Conservation (phyloP, 2,329 filamentous ascomycete genomes). For the Alternaria triticina region DNA sequence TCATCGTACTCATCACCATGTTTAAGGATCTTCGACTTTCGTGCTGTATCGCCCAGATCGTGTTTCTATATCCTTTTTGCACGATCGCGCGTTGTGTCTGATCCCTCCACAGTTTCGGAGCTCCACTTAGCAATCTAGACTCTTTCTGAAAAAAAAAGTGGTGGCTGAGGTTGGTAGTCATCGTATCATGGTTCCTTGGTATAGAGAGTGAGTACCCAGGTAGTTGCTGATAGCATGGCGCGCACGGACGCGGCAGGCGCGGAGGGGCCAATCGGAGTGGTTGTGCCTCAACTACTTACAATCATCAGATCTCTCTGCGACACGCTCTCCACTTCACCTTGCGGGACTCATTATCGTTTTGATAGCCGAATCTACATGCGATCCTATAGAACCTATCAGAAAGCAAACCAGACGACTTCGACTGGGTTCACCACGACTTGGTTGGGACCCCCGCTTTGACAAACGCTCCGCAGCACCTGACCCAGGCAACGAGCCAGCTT, state of each 20-base stretch:
- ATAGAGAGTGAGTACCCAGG: neutral
- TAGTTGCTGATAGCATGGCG: neutral
- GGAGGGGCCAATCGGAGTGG: constrained; percentile 12
- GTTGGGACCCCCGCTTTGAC: neutral
- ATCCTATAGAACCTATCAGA: neutral
- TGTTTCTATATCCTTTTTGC: neutral
- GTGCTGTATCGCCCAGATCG: neutral
- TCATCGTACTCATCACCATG: neutral
- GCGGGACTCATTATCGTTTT: neutral
- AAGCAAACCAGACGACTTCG: neutral
- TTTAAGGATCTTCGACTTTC: neutral
- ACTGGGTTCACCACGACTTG: neutral
- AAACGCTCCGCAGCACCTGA: neutral
- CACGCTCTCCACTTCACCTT: neutral
- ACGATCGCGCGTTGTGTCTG: neutral
- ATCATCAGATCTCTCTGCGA: neutral
- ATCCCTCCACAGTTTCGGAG: neutral
- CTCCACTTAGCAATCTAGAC: neutral
- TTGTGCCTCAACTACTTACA: neutral
- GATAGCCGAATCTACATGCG: neutral
- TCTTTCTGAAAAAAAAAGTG: neutral
- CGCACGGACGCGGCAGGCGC: neutral
- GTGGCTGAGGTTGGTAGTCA: neutral
- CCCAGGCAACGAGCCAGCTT: neutral
- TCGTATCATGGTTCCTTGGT: neutral